phyloP scores from a whole-genome alignment of 352 stramenopile genomes.

The Blastocystis sp. region DNA sequence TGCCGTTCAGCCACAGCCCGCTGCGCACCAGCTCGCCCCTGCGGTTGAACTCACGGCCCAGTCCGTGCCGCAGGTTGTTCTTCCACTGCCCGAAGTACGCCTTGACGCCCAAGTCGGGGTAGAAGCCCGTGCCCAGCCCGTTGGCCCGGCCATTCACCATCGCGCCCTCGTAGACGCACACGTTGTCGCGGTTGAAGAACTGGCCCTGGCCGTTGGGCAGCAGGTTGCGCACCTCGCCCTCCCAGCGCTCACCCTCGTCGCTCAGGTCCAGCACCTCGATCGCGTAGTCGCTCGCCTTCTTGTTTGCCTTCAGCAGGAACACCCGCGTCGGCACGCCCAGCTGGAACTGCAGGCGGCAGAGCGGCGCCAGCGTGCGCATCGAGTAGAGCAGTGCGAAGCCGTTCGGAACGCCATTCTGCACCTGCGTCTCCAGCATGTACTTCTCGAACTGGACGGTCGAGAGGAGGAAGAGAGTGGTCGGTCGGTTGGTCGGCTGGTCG shows the following conservation, averaged over 20 bases:
- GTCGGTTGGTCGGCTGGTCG: background rate
- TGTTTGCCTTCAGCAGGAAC: background rate
- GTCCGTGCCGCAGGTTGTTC: background rate
- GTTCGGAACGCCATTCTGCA: background rate
- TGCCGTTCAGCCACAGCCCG: background rate
- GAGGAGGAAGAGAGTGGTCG: background rate
- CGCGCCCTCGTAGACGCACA: background rate
- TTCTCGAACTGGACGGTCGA: background rate
- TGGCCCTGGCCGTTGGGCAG: constrained; percentile 1
- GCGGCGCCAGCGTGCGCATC: background rate
- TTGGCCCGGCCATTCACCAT: background rate
- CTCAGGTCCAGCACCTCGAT: background rate
- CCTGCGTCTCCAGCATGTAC: background rate
- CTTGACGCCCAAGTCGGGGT: background rate
- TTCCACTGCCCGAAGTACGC: constrained; percentile 8
- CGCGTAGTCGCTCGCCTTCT: background rate
- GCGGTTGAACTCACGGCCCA: background rate
- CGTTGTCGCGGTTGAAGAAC: constrained; percentile 16
- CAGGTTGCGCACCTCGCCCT: constrained; percentile 5
- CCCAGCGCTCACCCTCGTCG: constrained; percentile 2
- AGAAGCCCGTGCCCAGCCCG: background rate
- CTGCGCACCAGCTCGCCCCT: background rate
- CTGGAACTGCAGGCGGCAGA: background rate
- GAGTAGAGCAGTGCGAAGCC: background rate
- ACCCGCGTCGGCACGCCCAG: background rate